Percentiles rank a stretch among this genome's conserved stretches.
phyloP scores from a whole-genome alignment of 2,329 filamentous ascomycete genomes.

The Fusarium graminum region DNA sequence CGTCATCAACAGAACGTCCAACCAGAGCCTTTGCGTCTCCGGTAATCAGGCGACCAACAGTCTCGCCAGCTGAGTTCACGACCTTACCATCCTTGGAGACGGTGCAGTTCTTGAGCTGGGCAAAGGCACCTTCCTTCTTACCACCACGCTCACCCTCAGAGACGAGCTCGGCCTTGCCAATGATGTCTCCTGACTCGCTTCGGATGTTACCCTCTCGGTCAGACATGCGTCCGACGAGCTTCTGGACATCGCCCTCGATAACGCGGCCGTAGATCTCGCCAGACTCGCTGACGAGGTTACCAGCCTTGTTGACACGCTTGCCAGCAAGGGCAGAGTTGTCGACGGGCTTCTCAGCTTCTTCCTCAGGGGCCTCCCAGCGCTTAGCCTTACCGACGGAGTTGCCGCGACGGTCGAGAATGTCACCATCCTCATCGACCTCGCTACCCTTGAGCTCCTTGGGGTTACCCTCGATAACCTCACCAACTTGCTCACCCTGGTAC shows the following conservation, averaged over 20 bases:
- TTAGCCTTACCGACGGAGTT: slow-evolving; percentile 77
- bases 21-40: slow-evolving; percentile 80
- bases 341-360: slow-evolving; percentile 65
- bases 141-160: slow-evolving; percentile 74
- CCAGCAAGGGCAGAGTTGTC: slow-evolving; percentile 75
- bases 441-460: slow-evolving; percentile 73
- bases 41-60: slow-evolving; percentile 77
- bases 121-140: slow-evolving; percentile 75
- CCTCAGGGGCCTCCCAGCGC: slow-evolving; percentile 70
- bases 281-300: slow-evolving; percentile 68
- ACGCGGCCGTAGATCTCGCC: slow-evolving; percentile 73
- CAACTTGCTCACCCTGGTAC: slow-evolving; percentile 67
- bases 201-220: slow-evolving; percentile 79
- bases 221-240: slow-evolving; percentile 75
- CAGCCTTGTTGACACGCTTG: slow-evolving; percentile 78
- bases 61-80: slow-evolving; percentile 73
- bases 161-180: slow-evolving; percentile 76
- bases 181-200: slow-evolving; percentile 78
- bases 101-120: slow-evolving; percentile 73
- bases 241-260: slow-evolving; percentile 73
- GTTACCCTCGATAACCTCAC: slow-evolving; percentile 74
- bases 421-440: slow-evolving; percentile 76
- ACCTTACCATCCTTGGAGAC: slow-evolving; percentile 78
- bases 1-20: slow-evolving; percentile 81
- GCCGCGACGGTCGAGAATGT: slow-evolving; percentile 75